Conservation (phyloP, 352 stramenopile genomes). For the Aphanomyces stellatus region DNA sequence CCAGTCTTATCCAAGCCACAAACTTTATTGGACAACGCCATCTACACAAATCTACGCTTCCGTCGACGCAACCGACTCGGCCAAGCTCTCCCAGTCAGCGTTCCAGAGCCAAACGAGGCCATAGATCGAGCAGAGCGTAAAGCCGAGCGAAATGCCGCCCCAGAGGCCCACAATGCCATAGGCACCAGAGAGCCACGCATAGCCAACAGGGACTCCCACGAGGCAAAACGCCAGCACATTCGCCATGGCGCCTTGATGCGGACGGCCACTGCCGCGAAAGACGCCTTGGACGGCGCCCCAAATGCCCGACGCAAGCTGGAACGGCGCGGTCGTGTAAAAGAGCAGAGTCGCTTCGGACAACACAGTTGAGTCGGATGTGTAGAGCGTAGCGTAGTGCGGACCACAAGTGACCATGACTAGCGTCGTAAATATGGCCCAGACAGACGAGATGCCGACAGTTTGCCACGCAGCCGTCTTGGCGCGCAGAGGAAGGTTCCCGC, state of each 20-base stretch:
- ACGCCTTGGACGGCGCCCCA: constrained; percentile 62
- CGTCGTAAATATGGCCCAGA: constrained; percentile 36
- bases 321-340: constrained; percentile 42
- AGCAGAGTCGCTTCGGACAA: constrained; percentile 46
- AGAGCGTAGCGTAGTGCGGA: constrained; percentile 45
- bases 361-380: constrained; percentile 34
- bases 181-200: constrained; percentile 53
- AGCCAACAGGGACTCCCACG: constrained; percentile 64
- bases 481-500: constrained; percentile 63
- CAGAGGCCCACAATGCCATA: constrained; percentile 67
- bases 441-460: constrained; percentile 36
- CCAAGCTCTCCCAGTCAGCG: constrained; percentile 66
- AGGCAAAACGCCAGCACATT: constrained; percentile 82
- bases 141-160: constrained; percentile 59
- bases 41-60: too few species aligned
- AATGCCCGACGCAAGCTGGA: constrained; percentile 78
- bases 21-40: too few species aligned
- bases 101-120: constrained; percentile 57
- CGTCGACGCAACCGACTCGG: constrained; percentile 27
- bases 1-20: too few species aligned
- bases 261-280: constrained; percentile 68
- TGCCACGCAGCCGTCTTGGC: constrained; percentile 62
- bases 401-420: constrained; percentile 50
- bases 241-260: constrained; percentile 63
- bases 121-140: constrained; percentile 54